Percentiles rank a stretch among this genome's conserved stretches.
Conservation (phyloP, 495 filamentous ascomycete species). For the Paragyromitra xinjiangensis region DNA sequence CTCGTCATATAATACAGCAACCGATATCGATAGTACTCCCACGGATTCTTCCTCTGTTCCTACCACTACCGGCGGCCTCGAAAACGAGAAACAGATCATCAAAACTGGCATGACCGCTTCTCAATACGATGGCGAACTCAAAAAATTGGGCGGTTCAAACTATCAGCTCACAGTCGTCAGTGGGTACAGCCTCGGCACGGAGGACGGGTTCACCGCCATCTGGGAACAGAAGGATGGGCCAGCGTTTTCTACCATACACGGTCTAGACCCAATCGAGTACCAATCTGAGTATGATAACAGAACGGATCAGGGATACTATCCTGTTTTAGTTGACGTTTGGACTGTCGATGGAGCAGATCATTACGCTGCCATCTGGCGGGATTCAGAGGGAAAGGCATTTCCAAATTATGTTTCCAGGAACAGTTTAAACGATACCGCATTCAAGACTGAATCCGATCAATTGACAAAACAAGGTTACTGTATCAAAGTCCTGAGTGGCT, state of each 20-base stretch:
- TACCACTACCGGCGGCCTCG: neutral
- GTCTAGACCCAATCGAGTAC: conserved; percentile 1
- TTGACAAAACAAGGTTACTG: conserved; percentile 1
- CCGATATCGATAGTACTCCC: neutral
- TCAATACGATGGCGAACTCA: neutral
- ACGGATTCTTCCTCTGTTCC: neutral
- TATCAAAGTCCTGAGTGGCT: conserved; percentile 1
- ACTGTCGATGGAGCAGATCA: neutral
- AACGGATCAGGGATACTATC: neutral
- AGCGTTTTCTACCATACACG: neutral
- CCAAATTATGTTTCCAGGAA: neutral
- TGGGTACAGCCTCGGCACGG: conserved; percentile 3
- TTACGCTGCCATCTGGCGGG: neutral
- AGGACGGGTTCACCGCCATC: neutral
- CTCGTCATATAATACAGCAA: too few species aligned
- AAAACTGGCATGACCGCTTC: neutral
- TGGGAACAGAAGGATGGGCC: neutral
- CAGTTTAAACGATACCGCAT: too few species aligned
- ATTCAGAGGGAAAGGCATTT: neutral
- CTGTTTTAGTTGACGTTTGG: neutral
- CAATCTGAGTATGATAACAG: neutral
- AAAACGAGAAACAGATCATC: neutral
- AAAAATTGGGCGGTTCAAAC: neutral
- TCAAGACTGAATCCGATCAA: neutral
- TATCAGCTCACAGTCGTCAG: neutral